These are phyloP conservation scores for Lasiosphaeria ovina DNA, from an alignment of 495 filamentous ascomycete species.

Conservation along the genomic window DNA sequence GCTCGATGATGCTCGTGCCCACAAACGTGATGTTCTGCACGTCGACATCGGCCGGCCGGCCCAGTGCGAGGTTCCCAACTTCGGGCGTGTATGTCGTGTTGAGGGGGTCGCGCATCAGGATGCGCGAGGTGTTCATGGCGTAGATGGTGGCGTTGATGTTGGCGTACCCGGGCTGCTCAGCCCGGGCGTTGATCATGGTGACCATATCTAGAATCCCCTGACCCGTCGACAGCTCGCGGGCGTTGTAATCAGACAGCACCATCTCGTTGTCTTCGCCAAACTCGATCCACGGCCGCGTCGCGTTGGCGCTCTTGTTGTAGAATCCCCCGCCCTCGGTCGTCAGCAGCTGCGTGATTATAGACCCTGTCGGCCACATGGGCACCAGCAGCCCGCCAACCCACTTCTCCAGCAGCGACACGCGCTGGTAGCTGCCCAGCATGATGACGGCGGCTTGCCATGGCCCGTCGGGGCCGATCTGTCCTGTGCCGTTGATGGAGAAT, in stretches of 20 bases:
- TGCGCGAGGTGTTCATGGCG: constrained; percentile 10
- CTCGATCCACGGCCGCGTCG: neutral
- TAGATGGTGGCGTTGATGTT: constrained; percentile 16
- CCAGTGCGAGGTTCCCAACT: constrained; percentile 14
- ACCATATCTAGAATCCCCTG: constrained; percentile 8
- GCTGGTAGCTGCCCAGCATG: constrained; percentile 14
- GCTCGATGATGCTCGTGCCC: constrained; percentile 12
- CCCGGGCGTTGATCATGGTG: constrained; percentile 13
- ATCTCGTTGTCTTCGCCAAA: constrained; percentile 2
- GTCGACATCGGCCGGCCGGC: constrained; percentile 2
- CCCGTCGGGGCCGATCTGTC: constrained; percentile 30
- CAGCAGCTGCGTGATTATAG: neutral
- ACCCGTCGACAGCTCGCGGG: constrained; percentile 8
- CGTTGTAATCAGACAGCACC: constrained; percentile 2
- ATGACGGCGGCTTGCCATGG: constrained; percentile 34
- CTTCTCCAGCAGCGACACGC: neutral
- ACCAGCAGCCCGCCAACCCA: neutral
- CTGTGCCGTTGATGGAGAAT: neutral
- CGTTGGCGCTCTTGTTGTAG: constrained; percentile 8
- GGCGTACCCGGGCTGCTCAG: constrained; percentile 10
- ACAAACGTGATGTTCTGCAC: neutral
- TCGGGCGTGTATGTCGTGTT: neutral
- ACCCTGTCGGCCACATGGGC: constrained; percentile 18
- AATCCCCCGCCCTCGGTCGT: constrained; percentile 2
- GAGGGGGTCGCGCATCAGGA: constrained; percentile 8